Evolutionary conservation across 1,284 basidiomycete genomes (phyloP), one percentile per base, ranked within the genome.

Genomic region (Trichosporon sp.): DNA sequence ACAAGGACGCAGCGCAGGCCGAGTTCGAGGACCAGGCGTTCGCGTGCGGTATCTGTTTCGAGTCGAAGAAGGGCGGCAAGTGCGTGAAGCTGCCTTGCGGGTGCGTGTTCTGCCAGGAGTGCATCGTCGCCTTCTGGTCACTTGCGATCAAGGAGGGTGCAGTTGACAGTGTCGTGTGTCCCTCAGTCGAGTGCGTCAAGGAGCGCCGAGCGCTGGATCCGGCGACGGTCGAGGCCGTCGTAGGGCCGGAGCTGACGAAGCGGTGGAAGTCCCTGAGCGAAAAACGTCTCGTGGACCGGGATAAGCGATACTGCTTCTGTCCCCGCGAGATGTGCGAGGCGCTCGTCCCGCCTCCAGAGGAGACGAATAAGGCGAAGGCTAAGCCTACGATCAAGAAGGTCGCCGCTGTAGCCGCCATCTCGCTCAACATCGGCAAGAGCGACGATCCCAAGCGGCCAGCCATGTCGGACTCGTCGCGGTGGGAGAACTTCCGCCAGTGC

Each of bases 211-310:
- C 69, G 19, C 60, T 66, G 27, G 65, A 73, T 36, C 19, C 40
- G 13, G 31, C 56, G 14, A 58, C 60, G 34, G 90, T 94, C 1
- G 80, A 86, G 69, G 81, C 82, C 23, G 80, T 81, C 19, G 72
- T 78, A 1, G 75, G 78, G 5, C 56, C 69, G 11, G 73, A 74
- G 6, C 60, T 76, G 54, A 59, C 66, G 13, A 66, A 67, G 32
- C 58, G 77, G 61, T 78, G 74, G 73, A 67, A 72, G 52, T 64
- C 66, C 59, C 65, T 79, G 21, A 74, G 69, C 40, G 74, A 76
- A 56, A 70, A 71, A 56, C 71, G 75, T 19, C 69, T 69, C 29
- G 74, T 74, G 2, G 78, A 80, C 58, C 76, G 72, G 10, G 74
- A 76, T 76, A 37, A 27, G 73, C 69, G 68, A 5, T 78, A 75